Percentiles rank a stretch among this genome's conserved stretches.
Evolutionary conservation across 2,329 filamentous ascomycete species (phyloP).

Genomic region (Xylaria sp.): DNA sequence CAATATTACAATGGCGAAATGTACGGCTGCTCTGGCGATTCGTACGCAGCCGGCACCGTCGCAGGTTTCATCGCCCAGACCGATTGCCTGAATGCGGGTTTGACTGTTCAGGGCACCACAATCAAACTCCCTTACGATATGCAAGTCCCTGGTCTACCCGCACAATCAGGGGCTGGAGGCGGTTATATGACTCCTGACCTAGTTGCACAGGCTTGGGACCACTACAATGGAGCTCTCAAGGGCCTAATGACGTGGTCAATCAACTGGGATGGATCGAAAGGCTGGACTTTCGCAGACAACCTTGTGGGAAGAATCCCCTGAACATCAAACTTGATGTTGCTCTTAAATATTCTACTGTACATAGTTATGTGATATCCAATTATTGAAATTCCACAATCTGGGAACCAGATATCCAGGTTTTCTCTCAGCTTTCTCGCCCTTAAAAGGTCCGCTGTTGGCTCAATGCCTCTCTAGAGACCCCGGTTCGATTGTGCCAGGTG

Average conservation of each 20-base stretch:
- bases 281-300: conserved; percentile 52
- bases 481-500: too few relatives aligned
- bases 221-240: conserved; percentile 51
- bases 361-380: conserved; percentile 15
- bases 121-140: conserved; percentile 51
- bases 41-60: conserved; percentile 50
- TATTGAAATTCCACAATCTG: background rate
- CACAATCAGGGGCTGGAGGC: conserved; percentile 50
- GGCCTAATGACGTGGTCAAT: conserved; percentile 54
- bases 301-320: conserved; percentile 42
- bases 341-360: conserved; percentile 5
- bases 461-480: too few relatives aligned
- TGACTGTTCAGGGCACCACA: conserved; percentile 49
- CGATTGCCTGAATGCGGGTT: conserved; percentile 51
- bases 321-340: background rate
- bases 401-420: background rate
- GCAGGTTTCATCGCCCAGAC: conserved; percentile 52
- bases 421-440: background rate
- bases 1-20: conserved; percentile 55
- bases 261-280: conserved; percentile 53
- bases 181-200: conserved; percentile 50
- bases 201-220: conserved; percentile 48
- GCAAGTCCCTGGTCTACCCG: conserved; percentile 53
- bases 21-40: conserved; percentile 52
- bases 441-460: too few relatives aligned